Percentiles rank a stretch among this genome's conserved stretches.
Evolutionary conservation across 176 grass and related monocot genomes (phyloP).

Genomic region (Phoenix roebelenii): DNA sequence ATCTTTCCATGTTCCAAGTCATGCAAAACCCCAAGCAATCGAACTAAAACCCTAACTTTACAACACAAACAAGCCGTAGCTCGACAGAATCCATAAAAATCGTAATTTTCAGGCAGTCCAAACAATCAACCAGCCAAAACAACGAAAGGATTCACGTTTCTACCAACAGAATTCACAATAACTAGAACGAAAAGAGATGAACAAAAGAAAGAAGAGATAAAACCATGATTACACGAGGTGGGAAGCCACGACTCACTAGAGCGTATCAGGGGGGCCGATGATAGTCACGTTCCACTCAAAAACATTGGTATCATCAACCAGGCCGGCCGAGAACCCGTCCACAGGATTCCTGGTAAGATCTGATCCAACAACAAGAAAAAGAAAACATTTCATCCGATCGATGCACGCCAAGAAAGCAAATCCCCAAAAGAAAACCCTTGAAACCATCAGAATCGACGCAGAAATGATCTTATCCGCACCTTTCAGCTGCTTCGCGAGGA

Average conservation of each 20-base stretch:
- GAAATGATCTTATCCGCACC: neutral
- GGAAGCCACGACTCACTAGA: conserved; percentile 14
- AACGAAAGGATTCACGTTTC: too few relatives aligned
- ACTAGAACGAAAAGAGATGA: too few relatives aligned
- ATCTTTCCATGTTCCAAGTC: too few relatives aligned
- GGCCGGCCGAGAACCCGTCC: conserved; percentile 13
- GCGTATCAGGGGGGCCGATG: conserved; percentile 13
- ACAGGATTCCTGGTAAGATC: conserved; percentile 15
- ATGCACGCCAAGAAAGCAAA: neutral
- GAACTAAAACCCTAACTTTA: too few relatives aligned
- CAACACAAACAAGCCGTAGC: too few relatives aligned
- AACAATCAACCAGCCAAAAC: too few relatives aligned
- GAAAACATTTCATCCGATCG: neutral
- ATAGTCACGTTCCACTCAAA: conserved; percentile 22
- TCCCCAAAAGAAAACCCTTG: too few relatives aligned
- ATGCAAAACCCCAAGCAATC: too few relatives aligned
- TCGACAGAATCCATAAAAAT: too few relatives aligned
- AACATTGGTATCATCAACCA: conserved; percentile 11
- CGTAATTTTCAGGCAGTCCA: too few relatives aligned
- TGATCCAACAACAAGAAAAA: neutral
- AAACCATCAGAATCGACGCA: neutral
- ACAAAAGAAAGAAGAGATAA: neutral
- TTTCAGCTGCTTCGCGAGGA: conserved; percentile 8
- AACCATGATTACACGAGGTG: neutral
- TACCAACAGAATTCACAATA: too few relatives aligned